Evolutionary conservation across 2,329 filamentous ascomycete species (phyloP), one percentile per base, ranked within the genome.

Genomic region (Colletotrichum falcatum): DNA sequence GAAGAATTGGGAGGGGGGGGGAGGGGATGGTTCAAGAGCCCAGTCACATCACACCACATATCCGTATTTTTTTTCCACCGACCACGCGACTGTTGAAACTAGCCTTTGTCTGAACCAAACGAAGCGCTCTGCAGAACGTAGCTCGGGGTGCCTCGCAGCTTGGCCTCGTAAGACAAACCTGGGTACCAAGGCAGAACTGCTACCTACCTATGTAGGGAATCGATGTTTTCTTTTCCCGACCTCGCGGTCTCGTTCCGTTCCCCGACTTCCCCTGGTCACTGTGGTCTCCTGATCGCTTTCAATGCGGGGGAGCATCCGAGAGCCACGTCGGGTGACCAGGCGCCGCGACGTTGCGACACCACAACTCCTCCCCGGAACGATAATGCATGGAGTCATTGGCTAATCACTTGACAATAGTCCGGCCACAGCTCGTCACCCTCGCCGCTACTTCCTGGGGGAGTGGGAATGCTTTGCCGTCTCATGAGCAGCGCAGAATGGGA

Each of bases 231-330:
- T 70, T 70, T 70, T 70, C 44, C 64, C 63, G 51, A 61, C 51
- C 37, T 70, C 30, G 58, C 67, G 64, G 58, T 44, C 58, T 51
- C 44, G 48, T 66, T 37, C 56, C 62, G 56, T 53, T 51, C 60
- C 60, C 60, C 60, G 20, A 61, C 58, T 67, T 67, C 33, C 63
- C 67, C 67, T 70, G 55, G 67, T 70, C 64, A 9, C 33, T 35
- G 51, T 61, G 67, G 67, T 70, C 67, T 70, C 58, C 67, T 70
- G 67, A 70, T 70, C 67, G 66, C 51, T 39, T 48, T 53, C 55
- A 59, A 67, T 70, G 67, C 67, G 67, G 67, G 67, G 67, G 64
- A 70, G 63, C 67, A 70, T 67, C 64, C 67, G 51, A 70, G 63
- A 67, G 66, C 67, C 49, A 70, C 39, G 67, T 70, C 67, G 67